phyloP scores from a whole-genome alignment of 1,284 basidiomycete genomes.

The Microstroma glucosiphilum region DNA sequence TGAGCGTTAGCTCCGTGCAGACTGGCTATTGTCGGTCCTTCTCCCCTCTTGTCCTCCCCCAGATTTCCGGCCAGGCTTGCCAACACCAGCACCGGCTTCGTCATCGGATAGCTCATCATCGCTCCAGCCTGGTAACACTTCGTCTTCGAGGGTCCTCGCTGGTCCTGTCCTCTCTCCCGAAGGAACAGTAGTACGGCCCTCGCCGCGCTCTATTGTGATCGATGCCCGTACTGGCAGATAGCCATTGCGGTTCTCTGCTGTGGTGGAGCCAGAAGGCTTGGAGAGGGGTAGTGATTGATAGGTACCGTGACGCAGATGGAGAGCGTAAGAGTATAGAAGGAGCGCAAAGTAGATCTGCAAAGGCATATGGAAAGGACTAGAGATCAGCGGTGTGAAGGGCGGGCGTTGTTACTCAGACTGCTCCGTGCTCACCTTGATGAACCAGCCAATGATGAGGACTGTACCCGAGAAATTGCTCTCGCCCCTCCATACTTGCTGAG shows the following conservation, averaged over 20 bases:
- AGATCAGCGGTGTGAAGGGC: background rate
- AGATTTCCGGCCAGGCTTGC: no score
- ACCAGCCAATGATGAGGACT: slow-evolving; percentile 76
- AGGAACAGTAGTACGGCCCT: background rate
- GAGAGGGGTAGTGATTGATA: slow-evolving; percentile 73
- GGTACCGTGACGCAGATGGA: slow-evolving; percentile 82
- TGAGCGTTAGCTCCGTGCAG: no score
- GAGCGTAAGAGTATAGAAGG: slow-evolving; percentile 85
- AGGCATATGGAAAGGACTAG: background rate
- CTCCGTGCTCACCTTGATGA: slow-evolving; percentile 67
- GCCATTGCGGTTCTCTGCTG: slow-evolving; percentile 18
- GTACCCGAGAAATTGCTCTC: slow-evolving; percentile 76
- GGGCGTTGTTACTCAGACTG: background rate
- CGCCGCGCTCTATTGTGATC: slow-evolving; percentile 33
- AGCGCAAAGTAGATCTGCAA: slow-evolving; percentile 82
- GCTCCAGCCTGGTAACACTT: slow-evolving; percentile 28
- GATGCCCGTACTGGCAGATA: slow-evolving; percentile 6
- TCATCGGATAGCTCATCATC: slow-evolving; percentile 27
- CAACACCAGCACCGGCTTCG: slow-evolving; percentile 1
- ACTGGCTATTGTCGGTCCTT: no score
- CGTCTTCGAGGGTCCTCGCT: slow-evolving; percentile 28
- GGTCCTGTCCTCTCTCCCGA: slow-evolving; percentile 3
- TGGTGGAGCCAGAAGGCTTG: slow-evolving; percentile 55
- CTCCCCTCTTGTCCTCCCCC: no score
- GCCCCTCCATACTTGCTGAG: slow-evolving; percentile 66